Evolutionary conservation across 2,329 filamentous ascomycete genomes (phyloP), one percentile per base, ranked within the genome.

Genomic region (Fusarium longipes): DNA sequence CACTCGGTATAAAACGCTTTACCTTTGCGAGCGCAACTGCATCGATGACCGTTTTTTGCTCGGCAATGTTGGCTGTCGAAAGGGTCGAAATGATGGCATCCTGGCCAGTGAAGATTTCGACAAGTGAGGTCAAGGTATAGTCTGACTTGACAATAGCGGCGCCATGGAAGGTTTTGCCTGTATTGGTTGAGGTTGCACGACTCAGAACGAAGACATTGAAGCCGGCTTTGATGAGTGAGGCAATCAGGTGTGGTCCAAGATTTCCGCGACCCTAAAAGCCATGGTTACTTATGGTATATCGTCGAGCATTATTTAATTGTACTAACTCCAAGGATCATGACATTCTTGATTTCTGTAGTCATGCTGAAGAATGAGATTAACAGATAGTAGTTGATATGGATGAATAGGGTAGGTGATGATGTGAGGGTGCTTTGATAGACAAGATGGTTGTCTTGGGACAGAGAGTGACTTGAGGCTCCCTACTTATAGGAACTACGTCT

Each of bases 1-100:
- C 59, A 7, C 59, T 62, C 0, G 59, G 59, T 15, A 62, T 62
- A 2, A 62, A 62, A 2, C 59, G 59, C 3, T 63, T 42, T 0
- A 63, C 49, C 11, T 57, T 62, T 5, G 59, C 59, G 25, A 42
- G 35, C 10, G 36, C 30, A 8, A 43, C 59, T 0, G 59, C 59
- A 6, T 62, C 59, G 5, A 62, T 57, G 0, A 62, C 49, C 1
- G 14, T 33, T 8, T 43, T 62, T 12, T 62, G 59, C 12, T 63
- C 48, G 2, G 30, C 35, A 2, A 63, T 43, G 4, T 62, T 62
- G 12, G 57, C 57, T 1, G 57, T 62, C 2, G 59, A 62, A 3
- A 62, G 42, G 0, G 59, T 62, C 0, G 59, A 62, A 2, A 62
- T 62, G 0, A 62, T 30, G 0, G 49, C 49, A n/a, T 62, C 59